phyloP scores from a whole-genome alignment of 108 stramenopile genomes.

The Conticribra guillardii region DNA sequence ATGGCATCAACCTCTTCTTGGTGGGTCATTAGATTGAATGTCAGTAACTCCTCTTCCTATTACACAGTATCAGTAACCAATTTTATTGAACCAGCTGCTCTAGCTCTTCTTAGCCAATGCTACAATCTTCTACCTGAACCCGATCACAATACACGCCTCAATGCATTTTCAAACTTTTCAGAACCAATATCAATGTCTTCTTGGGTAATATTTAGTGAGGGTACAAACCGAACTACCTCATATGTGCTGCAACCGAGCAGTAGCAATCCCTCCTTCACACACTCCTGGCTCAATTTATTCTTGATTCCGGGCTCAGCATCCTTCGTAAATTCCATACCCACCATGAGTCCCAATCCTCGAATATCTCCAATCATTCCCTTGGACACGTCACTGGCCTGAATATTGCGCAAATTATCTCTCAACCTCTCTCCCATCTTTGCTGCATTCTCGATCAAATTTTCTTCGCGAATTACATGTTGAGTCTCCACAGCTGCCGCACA shows the following conservation, averaged over 20 bases:
- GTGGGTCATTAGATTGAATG: no score
- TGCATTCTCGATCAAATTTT: conserved; percentile 59
- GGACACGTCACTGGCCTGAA: conserved; percentile 22
- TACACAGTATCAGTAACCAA: no score
- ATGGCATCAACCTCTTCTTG: no score
- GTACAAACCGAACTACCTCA: conserved; percentile 92
- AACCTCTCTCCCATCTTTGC: conserved; percentile 48
- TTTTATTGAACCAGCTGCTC: no score
- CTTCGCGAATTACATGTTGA: conserved; percentile 56
- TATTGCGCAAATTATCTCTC: conserved; percentile 34
- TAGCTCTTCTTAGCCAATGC: no score
- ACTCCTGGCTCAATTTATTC: conserved; percentile 20
- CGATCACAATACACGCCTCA: no score
- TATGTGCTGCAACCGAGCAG: conserved; percentile 85
- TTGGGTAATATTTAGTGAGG: conserved; percentile 83
- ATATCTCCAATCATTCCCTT: conserved; percentile 61
- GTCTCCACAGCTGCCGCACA: conserved; percentile 75
- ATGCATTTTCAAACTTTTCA: conserved; percentile 69
- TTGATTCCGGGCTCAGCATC: conserved; percentile 44
- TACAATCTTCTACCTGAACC: no score
- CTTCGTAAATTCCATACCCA: conserved; percentile 63
- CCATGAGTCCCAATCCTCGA: conserved; percentile 72
- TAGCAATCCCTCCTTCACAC: conserved; percentile 79
- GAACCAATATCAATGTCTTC: conserved; percentile 78
- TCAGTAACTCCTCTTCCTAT: no score